Evolutionary conservation across 805 yeast genomes (phyloP).

Genomic region (Tanozyma kutaoensis): DNA sequence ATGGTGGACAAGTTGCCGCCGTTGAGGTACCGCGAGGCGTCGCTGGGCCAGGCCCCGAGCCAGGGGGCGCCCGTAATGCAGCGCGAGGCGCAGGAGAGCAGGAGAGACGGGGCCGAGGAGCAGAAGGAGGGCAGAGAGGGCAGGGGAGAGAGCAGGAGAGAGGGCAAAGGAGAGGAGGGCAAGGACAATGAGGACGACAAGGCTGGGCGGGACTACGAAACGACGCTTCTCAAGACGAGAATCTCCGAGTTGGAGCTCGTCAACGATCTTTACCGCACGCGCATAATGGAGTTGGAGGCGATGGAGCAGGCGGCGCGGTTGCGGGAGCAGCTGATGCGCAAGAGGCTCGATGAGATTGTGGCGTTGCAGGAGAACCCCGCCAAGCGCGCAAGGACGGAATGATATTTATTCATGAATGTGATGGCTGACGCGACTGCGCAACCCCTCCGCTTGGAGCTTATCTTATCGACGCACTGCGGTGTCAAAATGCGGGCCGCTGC

Average conservation of each 20-base stretch:
- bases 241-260: conserved; percentile 84
- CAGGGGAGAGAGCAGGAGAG: too few species aligned
- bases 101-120: too few species aligned
- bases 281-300: conserved; percentile 74
- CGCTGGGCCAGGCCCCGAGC: neutral
- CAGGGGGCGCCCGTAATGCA: neutral
- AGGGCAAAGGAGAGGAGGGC: too few species aligned
- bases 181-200: neutral
- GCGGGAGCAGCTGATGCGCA: conserved; percentile 33
- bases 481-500: too few species aligned
- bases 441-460: too few species aligned
- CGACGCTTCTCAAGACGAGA: conserved; percentile 47
- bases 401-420: too few species aligned
- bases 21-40: too few species aligned
- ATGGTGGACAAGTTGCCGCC: conserved; percentile 1
- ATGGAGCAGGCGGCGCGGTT: conserved; percentile 43
- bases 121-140: too few species aligned
- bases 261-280: conserved; percentile 73
- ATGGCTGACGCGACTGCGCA: too few species aligned
- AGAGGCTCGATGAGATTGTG: conserved; percentile 32
- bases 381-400: too few species aligned
- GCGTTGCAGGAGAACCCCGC: conserved; percentile 11
- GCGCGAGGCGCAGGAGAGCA: too few species aligned
- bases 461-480: too few species aligned
- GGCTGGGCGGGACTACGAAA: conserved; percentile 11